phyloP scores from a whole-genome alignment of 352 stramenopile species.

The Globisporangium polare region DNA sequence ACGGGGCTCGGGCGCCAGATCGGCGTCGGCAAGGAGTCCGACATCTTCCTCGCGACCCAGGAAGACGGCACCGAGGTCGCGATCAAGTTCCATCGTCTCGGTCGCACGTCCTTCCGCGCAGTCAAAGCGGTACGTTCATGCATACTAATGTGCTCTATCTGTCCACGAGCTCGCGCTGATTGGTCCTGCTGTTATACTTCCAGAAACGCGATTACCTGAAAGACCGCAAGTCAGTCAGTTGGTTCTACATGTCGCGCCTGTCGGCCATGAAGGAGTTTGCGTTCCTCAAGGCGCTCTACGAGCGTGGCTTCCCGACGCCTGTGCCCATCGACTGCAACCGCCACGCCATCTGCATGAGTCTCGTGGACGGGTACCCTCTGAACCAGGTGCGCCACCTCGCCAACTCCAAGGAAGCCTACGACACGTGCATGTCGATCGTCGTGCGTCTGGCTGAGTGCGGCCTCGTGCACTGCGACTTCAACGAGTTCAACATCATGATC shows the following conservation, averaged over 20 bases:
- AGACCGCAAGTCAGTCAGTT: slow-evolving; percentile 93
- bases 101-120: slow-evolving; percentile 96
- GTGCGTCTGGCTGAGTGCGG: slow-evolving; percentile 95
- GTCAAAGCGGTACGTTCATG: slow-evolving; percentile 79
- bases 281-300: slow-evolving; percentile 98
- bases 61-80: slow-evolving; percentile 95
- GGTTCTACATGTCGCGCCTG: slow-evolving; percentile 99
- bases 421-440: slow-evolving; percentile 95
- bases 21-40: slow-evolving; percentile 98
- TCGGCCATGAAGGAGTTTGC: slow-evolving; percentile 98
- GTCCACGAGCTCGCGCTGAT: not conserved
- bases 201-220: slow-evolving; percentile 99
- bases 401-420: slow-evolving; percentile 95
- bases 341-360: slow-evolving; percentile 97
- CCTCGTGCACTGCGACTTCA: slow-evolving; percentile 99
- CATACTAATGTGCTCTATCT: not conserved
- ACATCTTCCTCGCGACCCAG: slow-evolving; percentile 96
- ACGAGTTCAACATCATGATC: slow-evolving; percentile 99
- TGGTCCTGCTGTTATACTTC: not conserved
- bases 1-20: slow-evolving; percentile 91
- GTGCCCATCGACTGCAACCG: slow-evolving; percentile 97
- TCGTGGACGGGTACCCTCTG: slow-evolving; percentile 94
- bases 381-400: slow-evolving; percentile 93
- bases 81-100: slow-evolving; percentile 99
- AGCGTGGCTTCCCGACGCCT: slow-evolving; percentile 97